Percentiles rank a stretch among this genome's conserved stretches.
These are phyloP conservation scores for Arthrobotrys entomopaga DNA, from an alignment of 2,329 filamentous ascomycete species.

Conservation along the genomic window DNA sequence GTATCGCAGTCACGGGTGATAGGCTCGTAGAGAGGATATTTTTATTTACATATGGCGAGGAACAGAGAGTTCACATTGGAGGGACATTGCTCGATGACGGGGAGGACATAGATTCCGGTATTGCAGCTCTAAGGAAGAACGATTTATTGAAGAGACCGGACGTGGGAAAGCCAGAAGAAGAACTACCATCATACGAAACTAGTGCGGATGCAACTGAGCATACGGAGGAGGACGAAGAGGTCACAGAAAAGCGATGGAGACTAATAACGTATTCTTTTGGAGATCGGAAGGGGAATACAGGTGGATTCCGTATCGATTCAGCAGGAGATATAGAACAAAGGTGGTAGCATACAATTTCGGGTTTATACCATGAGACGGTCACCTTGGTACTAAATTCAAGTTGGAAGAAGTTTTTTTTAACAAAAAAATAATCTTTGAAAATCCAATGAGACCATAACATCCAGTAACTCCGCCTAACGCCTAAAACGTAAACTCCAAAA, in stretches of 20 bases:
- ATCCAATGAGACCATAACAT: no score
- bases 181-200: neutral
- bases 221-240: neutral
- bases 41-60: constrained; percentile 37
- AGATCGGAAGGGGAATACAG: constrained; percentile 15
- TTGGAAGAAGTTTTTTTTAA: no score
- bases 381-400: no score
- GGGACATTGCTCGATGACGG: constrained; percentile 17
- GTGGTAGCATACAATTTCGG: neutral
- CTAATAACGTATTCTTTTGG: constrained; percentile 41
- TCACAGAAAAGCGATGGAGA: constrained; percentile 19
- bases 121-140: constrained; percentile 25
- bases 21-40: constrained; percentile 27
- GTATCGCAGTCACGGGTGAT: constrained; percentile 35
- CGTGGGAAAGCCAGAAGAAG: neutral
- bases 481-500: no score
- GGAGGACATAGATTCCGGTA: constrained; percentile 35
- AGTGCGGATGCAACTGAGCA: neutral
- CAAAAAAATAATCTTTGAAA: no score
- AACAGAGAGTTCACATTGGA: constrained; percentile 27
- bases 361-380: no score
- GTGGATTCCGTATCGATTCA: constrained; percentile 17
- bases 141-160: constrained; percentile 17
- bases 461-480: no score
- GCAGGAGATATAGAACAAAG: constrained; percentile 22